Percentiles rank a stretch among this genome's conserved stretches.
These are phyloP conservation scores for Colletotrichum limetticola DNA, from an alignment of 2,329 filamentous ascomycete genomes.

Conservation along the genomic window DNA sequence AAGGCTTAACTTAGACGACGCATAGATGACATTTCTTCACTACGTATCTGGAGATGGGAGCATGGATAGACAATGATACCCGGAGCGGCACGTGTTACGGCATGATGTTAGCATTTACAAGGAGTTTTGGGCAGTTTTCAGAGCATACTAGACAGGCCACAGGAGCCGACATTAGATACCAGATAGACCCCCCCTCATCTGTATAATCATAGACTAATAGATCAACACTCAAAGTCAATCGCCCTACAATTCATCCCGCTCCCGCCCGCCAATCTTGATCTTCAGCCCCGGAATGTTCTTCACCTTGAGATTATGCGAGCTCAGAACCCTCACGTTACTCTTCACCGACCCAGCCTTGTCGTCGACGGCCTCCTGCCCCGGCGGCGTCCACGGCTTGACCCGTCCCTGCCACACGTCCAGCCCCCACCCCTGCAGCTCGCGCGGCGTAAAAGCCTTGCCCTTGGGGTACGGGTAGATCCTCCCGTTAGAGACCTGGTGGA, in stretches of 20 bases:
- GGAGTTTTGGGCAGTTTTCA: conserved; percentile 25
- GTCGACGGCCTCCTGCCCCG: conserved; percentile 40
- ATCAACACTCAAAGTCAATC: background rate
- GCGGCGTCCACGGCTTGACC: conserved; percentile 47
- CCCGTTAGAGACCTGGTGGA: conserved; percentile 49
- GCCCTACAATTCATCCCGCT: conserved; percentile 39
- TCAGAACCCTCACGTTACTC: conserved; percentile 37
- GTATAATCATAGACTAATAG: conserved; percentile 22
- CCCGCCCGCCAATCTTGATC: conserved; percentile 38
- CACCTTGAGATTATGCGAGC: conserved; percentile 39
- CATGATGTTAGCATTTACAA: conserved; percentile 24
- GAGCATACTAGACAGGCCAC: background rate
- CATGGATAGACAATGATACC: conserved; percentile 29
- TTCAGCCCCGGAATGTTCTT: conserved; percentile 41
- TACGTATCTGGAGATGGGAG: conserved; percentile 8
- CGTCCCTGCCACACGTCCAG: conserved; percentile 50
- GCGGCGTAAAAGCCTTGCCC: conserved; percentile 40
- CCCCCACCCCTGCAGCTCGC: conserved; percentile 47
- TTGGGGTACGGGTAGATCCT: conserved; percentile 49
- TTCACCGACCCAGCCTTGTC: conserved; percentile 33
- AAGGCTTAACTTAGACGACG: background rate
- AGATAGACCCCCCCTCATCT: conserved; percentile 11
- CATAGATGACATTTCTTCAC: background rate
- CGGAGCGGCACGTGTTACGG: conserved; percentile 13
- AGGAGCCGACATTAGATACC: conserved; percentile 3